Evolutionary conservation across 1,284 basidiomycete species (phyloP).

Genomic region (Trametes polyzona): DNA sequence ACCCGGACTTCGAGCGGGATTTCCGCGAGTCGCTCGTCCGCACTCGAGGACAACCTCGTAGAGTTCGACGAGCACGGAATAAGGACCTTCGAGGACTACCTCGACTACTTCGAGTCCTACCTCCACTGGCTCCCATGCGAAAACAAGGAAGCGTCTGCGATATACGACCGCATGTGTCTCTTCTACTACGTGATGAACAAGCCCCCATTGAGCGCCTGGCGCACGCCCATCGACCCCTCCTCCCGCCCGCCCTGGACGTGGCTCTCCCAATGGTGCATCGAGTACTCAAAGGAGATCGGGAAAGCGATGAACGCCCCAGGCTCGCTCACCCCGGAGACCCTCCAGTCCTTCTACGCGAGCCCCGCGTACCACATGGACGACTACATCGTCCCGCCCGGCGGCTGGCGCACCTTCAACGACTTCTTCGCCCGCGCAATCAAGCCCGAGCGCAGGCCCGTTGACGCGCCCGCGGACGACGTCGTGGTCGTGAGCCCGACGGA

Average conservation of each 20-base stretch:
- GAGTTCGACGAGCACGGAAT: no score
- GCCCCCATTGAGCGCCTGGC: not conserved
- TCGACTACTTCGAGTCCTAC: slow-evolving; percentile 2
- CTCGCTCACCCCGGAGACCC: slow-evolving; percentile 8
- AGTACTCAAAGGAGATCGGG: slow-evolving; percentile 8
- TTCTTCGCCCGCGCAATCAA: slow-evolving; percentile 35
- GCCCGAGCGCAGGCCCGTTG: not conserved
- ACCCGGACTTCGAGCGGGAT: no score
- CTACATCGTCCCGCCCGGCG: slow-evolving; percentile 26
- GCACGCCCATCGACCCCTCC: slow-evolving; percentile 4
- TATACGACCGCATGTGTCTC: slow-evolving; percentile 9
- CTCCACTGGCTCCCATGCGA: slow-evolving; percentile 5
- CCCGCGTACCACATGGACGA: slow-evolving; percentile 8
- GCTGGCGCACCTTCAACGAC: slow-evolving; percentile 43
- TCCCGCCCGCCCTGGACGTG: not conserved
- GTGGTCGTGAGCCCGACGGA: slow-evolving; percentile 19
- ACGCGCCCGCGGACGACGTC: not conserved
- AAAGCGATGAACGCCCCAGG: slow-evolving; percentile 3
- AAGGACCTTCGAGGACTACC: slow-evolving; percentile 10
- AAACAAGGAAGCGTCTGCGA: not conserved
- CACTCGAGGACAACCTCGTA: no score
- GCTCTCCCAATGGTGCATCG: slow-evolving; percentile 10
- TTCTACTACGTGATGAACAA: slow-evolving; percentile 13
- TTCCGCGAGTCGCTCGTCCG: no score
- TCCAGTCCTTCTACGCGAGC: slow-evolving; percentile 8